phyloP scores from a whole-genome alignment of 208 protist species.

The Trypanosoma theileri region DNA sequence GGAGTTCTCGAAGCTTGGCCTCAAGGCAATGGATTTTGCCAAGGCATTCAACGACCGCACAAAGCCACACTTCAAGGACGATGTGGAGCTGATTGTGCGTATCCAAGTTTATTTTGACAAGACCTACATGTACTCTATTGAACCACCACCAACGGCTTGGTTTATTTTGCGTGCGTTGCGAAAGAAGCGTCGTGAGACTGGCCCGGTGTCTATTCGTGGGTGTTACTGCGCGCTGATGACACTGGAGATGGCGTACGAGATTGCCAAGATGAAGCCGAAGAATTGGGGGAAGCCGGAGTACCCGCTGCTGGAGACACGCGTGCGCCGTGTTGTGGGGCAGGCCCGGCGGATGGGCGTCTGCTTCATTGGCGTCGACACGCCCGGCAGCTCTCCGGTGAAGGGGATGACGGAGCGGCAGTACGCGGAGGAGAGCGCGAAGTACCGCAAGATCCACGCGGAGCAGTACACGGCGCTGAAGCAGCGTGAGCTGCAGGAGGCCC shows the following conservation, averaged over 20 bases:
- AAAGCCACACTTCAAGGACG: conserved; percentile 85
- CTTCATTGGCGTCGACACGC: conserved; percentile 49
- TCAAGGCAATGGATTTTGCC: conserved; percentile 46
- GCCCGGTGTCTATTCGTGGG: conserved; percentile 38
- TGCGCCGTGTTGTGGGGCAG: conserved; percentile 80
- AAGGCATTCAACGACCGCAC: conserved; percentile 91
- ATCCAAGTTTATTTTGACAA: conserved; percentile 93
- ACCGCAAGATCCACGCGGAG: too few relatives aligned
- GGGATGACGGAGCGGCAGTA: too few relatives aligned
- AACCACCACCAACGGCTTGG: conserved; percentile 34
- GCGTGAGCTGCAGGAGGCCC: too few relatives aligned
- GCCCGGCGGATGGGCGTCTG: conserved; percentile 86
- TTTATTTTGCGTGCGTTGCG: too few relatives aligned
- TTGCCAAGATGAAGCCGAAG: conserved; percentile 89
- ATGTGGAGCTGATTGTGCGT: conserved; percentile 86
- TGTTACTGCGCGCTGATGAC: conserved; percentile 82
- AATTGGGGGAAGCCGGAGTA: conserved; percentile 74
- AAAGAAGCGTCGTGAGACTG: too few relatives aligned
- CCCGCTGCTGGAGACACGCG: conserved; percentile 83
- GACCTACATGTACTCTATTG: conserved; percentile 82
- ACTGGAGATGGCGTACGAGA: conserved; percentile 91
- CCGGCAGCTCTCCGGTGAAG: too few relatives aligned
- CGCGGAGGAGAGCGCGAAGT: too few relatives aligned
- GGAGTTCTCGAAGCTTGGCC: too few relatives aligned
- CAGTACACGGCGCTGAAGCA: too few relatives aligned